A percentile compares a stretch with the other conserved stretches of the same genome.
These are phyloP conservation scores for Fraxinus sp. DNA, from an alignment of 305 asterid species.

Conservation along the genomic window DNA sequence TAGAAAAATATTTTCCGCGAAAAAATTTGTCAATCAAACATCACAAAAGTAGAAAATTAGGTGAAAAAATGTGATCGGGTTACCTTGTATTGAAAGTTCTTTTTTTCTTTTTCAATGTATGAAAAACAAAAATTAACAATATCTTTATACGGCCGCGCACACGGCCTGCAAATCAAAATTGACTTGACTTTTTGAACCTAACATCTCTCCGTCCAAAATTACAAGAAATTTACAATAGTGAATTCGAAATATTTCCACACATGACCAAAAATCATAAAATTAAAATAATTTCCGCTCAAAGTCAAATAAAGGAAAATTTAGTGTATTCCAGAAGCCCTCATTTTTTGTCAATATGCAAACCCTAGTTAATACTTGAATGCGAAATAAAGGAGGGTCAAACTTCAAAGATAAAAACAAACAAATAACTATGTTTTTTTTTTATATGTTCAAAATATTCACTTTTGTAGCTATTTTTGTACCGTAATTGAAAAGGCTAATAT, in stretches of 20 bases:
- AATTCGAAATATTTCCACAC: neutral
- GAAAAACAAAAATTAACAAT: neutral
- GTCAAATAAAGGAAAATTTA: neutral
- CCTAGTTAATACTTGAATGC: too few species aligned
- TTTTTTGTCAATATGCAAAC: too few species aligned
- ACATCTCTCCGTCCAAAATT: neutral
- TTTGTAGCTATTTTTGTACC: too few species aligned
- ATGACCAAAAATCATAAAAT: neutral
- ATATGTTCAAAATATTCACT: too few species aligned
- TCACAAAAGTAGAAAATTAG: too few species aligned
- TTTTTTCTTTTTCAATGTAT: neutral
- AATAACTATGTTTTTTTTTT: too few species aligned
- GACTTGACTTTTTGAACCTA: neutral
- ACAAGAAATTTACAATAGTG: neutral
- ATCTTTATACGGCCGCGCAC: neutral
- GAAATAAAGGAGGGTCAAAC: too few species aligned
- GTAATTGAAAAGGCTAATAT: too few species aligned
- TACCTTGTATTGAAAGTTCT: neutral
- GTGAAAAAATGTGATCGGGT: neutral
- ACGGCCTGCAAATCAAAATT: neutral
- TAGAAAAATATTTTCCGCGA: too few species aligned
- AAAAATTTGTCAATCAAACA: too few species aligned
- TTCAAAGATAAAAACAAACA: too few species aligned
- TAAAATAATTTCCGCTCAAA: neutral
- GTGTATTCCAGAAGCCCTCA: neutral